Evolutionary conservation across 805 yeast species (phyloP), one percentile per base, ranked within the genome.

Genomic region (Priceomyces carsonii): DNA sequence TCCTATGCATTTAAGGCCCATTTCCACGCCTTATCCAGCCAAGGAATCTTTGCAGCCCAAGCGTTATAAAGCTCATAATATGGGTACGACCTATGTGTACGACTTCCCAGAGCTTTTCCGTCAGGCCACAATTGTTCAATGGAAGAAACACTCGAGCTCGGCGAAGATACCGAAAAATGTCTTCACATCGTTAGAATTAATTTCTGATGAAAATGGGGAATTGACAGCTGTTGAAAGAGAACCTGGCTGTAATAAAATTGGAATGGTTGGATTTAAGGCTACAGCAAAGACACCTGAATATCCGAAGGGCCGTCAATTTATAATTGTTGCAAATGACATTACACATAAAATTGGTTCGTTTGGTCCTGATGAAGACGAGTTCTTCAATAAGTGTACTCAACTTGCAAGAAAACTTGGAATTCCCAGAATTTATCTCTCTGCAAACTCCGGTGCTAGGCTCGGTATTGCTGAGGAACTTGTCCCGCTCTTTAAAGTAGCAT

Each of bases 41-140:
- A 93, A 93, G 73, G 99, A 93, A 69, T 90, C 95, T 71, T 76
- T 93, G 55, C 99, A 93, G 72, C 97, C 98, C 53, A 93, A 93
- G 68, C 88, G 99, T 69, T 95, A 95, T 74, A 86, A 84, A 71
- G 99, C 99, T 33, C 98, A 93, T 66, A 75, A 87, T 53, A 85
- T 93, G 90, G 99, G 99, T 45, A 93, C 99, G 13, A 90, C 99
- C 8, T 93, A 88, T 58, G 96, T 88, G 33, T 93, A 95, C 57
- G 99, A 93, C 66, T 95, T 93, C 93, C 99, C 99, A 35, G 99
- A 93, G 61, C 71, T 93, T 55, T 93, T 95, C 84, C 86, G 90
- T 55, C 97, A 93, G 70, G 95, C 96, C 24, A 75, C 86, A 24
- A 63, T 79, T 37, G 73, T 90, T 14, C 84, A 81, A 63, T 93